Evolutionary conservation across 192 early-diverging fungal genomes (phyloP).

Genomic region (Backusella luteola): DNA sequence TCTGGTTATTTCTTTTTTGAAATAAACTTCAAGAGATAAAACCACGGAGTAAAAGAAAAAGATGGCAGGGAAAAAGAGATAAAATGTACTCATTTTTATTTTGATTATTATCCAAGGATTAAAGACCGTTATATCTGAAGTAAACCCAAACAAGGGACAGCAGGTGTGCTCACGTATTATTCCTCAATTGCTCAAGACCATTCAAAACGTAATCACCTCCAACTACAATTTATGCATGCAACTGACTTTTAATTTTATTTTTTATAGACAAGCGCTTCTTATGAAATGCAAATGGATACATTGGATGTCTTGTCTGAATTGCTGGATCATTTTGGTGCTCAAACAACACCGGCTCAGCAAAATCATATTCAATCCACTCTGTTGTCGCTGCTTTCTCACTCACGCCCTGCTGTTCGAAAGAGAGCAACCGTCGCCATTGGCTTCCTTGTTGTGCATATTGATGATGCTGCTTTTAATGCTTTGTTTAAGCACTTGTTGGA

Average conservation of each 20-base stretch:
- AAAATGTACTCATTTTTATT: neutral
- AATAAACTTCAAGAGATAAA: neutral
- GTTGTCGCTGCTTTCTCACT: slow-evolving; percentile 65
- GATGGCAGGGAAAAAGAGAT: neutral
- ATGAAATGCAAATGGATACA: slow-evolving; percentile 64
- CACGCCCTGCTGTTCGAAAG: slow-evolving; percentile 76
- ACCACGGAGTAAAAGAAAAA: neutral
- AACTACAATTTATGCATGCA: neutral
- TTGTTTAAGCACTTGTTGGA: slow-evolving; percentile 53
- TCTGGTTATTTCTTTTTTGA: too few species aligned
- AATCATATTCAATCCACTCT: slow-evolving; percentile 62
- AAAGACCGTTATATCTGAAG: slow-evolving; percentile 78
- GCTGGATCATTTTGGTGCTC: slow-evolving; percentile 64
- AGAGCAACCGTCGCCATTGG: slow-evolving; percentile 68
- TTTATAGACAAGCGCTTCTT: slow-evolving; percentile 40
- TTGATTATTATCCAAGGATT: slow-evolving; percentile 23
- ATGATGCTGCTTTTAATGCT: slow-evolving; percentile 71
- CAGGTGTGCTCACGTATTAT: slow-evolving; percentile 63
- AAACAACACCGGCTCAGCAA: slow-evolving; percentile 49
- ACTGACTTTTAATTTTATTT: neutral
- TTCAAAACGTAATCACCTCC: slow-evolving; percentile 53
- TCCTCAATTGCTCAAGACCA: slow-evolving; percentile 62
- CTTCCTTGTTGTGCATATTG: slow-evolving; percentile 59
- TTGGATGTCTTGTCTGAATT: slow-evolving; percentile 78
- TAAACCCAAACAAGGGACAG: slow-evolving; percentile 51